Evolutionary conservation across 768 basidiomycete genomes (phyloP).

Genomic region (Obba rivulosa): DNA sequence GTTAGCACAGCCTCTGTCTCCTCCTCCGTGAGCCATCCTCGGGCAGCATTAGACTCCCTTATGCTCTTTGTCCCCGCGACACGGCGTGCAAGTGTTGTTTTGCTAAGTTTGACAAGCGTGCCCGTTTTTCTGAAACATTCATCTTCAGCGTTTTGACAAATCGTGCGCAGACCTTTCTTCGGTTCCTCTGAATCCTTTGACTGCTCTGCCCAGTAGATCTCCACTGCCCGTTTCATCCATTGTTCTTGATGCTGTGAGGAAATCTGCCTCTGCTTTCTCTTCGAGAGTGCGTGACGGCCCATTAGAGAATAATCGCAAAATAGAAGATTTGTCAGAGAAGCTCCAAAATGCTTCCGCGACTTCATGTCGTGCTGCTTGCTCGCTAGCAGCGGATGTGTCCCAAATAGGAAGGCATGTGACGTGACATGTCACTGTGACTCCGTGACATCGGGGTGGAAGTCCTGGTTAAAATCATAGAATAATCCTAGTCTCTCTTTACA

Average conservation of each 20-base stretch:
- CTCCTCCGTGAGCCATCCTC: slow-evolving; percentile 23
- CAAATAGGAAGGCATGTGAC: no score
- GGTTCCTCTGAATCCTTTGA: not conserved
- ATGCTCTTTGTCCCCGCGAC: slow-evolving; percentile 18
- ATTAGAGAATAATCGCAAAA: no score
- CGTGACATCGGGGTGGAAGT: no score
- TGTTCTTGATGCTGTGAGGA: not conserved
- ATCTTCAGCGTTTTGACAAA: not conserved
- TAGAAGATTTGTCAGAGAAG: no score
- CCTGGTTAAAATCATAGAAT: no score
- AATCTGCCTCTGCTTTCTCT: not conserved
- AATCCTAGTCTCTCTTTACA: no score
- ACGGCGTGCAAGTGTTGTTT: slow-evolving; percentile 13
- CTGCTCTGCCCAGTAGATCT: not conserved
- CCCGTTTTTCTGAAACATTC: slow-evolving; percentile 3
- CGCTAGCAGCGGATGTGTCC: no score
- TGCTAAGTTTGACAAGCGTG: slow-evolving; percentile 11
- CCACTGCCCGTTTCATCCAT: slow-evolving; percentile 2
- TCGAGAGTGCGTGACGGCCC: slow-evolving; percentile 4
- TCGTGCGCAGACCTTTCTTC: not conserved
- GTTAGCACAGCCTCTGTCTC: slow-evolving; percentile 28
- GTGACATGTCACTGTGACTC: no score
- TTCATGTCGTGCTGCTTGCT: no score
- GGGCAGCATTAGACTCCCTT: slow-evolving; percentile 21
- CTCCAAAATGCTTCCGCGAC: not conserved